Evolutionary conservation across 2,329 filamentous ascomycete species (phyloP).

Genomic region (Rutstroemia sydowiana): DNA sequence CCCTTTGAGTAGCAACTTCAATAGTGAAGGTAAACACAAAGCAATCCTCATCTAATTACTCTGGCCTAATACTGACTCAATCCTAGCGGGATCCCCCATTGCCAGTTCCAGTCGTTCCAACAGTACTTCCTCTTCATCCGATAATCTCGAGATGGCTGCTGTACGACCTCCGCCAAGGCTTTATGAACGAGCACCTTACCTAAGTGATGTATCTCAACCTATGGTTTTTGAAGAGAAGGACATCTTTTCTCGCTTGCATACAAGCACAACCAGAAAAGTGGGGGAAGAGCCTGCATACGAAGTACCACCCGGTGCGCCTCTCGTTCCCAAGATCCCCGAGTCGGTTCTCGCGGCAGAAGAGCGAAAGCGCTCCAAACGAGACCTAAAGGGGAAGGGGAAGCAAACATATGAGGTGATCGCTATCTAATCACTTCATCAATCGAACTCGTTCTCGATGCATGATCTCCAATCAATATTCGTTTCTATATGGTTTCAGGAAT

Average conservation of each 20-base stretch:
- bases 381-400: constrained; percentile 25
- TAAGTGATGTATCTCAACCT: constrained; percentile 16
- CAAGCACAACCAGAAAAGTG: constrained; percentile 27
- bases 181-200: constrained; percentile 3
- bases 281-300: constrained; percentile 28
- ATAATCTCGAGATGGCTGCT: constrained; percentile 21
- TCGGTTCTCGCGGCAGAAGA: constrained; percentile 5
- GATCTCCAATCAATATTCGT: background rate
- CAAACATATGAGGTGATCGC: constrained; percentile 16
- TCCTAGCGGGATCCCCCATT: constrained; percentile 18
- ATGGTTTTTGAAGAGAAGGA: constrained; percentile 23
- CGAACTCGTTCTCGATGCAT: background rate
- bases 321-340: background rate
- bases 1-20: constrained; percentile 15
- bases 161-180: constrained; percentile 1
- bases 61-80: background rate
- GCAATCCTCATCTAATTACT: background rate
- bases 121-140: constrained; percentile 21
- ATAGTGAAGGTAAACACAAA: constrained; percentile 24
- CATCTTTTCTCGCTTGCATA: constrained; percentile 29
- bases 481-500: background rate
- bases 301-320: constrained; percentile 8
- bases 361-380: constrained; percentile 20
- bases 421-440: constrained; percentile 6
- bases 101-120: constrained; percentile 19